Conservation (phyloP, 2,329 filamentous ascomycete species). For the Fusarium irregulare region DNA sequence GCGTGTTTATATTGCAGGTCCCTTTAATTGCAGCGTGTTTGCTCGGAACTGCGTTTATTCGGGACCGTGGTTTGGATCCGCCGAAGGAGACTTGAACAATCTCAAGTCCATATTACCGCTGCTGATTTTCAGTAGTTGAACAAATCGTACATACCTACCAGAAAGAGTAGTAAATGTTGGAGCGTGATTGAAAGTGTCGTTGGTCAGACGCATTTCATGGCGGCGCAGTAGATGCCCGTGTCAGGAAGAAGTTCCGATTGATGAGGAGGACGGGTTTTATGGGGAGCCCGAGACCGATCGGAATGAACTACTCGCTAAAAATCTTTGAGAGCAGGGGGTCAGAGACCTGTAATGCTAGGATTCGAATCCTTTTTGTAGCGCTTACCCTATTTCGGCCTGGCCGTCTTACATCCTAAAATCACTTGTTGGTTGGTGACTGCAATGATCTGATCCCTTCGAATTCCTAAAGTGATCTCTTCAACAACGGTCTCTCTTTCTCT, state of each 20-base stretch:
- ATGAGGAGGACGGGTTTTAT: no score
- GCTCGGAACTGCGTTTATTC: not conserved
- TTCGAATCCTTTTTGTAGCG: rapidly evolving
- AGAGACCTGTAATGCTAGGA: not conserved
- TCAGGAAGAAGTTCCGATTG: no score
- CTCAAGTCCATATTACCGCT: not conserved
- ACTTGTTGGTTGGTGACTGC: not conserved
- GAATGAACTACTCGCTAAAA: no score
- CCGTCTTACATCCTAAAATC: not conserved
- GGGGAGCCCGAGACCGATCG: no score
- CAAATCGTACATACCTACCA: no score
- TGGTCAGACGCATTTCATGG: no score
- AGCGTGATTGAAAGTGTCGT: no score
- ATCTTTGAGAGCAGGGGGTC: no score
- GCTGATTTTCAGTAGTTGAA: not conserved
- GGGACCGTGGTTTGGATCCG: not conserved
- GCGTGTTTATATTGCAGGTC: slow-evolving; percentile 2
- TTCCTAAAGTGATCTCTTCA: not conserved
- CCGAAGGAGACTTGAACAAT: not conserved
- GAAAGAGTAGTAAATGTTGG: no score
- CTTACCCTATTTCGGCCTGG: not conserved
- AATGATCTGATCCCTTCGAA: not conserved
- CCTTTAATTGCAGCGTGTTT: not conserved
- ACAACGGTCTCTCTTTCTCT: no score
- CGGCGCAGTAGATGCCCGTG: no score